Evolutionary conservation across 352 stramenopile genomes (phyloP), one percentile per base, ranked within the genome.

Genomic region (Phytophthora fragariae): DNA sequence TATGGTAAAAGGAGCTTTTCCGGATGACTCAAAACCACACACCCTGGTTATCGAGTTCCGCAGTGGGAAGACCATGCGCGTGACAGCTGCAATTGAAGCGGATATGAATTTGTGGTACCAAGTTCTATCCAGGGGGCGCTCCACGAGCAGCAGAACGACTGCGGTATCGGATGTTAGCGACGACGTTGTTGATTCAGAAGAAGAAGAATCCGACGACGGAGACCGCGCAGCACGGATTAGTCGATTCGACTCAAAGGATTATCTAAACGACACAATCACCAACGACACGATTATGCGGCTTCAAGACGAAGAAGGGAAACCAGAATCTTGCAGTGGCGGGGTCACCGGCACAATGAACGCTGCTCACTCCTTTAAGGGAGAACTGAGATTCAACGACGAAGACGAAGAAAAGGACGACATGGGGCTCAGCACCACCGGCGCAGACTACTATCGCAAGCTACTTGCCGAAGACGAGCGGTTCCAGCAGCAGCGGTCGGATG

Each of bases 231-330:
- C 50, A 27, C 50, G 55, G 1, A 19, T 73, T 9, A 81, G 77
- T 50, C 83, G 83, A 14, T 82, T 92, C 19, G 67, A 89, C 24
- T 75, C 83, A 44, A 76, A 61, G 31, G 85, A 94, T 57, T 92
- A 94, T 73, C 63, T 94, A 1, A 92, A 92, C 57, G 85, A 94
- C 33, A 84, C 80, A n/a, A 87, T 94, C 72, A 87, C 77, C 41
- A 90, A 94, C 73, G 85, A 94, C 35, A 90, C 85, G 21, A 86
- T 92, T 50, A 68, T 92, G 57, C 84, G 87, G 1, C 82, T 92
- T 29, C 71, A 68, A 9, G 75, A 80, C 17, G 50, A 81, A 60
- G 76, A 76, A 31, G 62, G 76, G 12, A 75, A 89, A 61, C 44
- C 44, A 0, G 64, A 80, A 37, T 70, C 70, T 46, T 60, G 65